Percentiles rank a stretch among this genome's conserved stretches.
Evolutionary conservation across 305 asterid genomes (phyloP).

Genomic region (Solanum chacoense): DNA sequence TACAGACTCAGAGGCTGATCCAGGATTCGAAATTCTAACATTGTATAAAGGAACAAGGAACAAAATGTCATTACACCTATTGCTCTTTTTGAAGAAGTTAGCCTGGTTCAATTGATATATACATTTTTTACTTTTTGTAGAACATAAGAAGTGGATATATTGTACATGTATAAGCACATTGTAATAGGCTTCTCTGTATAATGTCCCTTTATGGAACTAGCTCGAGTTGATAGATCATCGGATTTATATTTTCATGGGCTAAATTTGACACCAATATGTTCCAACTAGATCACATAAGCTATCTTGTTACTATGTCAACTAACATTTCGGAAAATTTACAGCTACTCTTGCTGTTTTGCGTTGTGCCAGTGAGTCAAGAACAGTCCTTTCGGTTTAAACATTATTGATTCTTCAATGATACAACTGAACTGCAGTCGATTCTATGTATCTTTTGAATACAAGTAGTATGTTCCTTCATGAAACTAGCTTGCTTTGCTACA

Average conservation of each 20-base stretch:
- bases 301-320: too few relatives aligned
- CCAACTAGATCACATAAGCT: too few relatives aligned
- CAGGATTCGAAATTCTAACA: not conserved
- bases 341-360: too few relatives aligned
- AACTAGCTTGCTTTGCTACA: not conserved
- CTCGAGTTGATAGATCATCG: too few relatives aligned
- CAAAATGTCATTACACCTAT: not conserved
- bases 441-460: not conserved
- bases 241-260: too few relatives aligned
- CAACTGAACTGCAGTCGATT: not conserved
- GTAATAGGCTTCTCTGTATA: not conserved
- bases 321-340: too few relatives aligned
- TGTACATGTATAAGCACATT: not conserved
- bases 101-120: constrained; percentile 10
- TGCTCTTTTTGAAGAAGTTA: not conserved
- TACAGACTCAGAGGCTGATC: not conserved
- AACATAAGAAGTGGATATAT: not conserved
- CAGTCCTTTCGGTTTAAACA: not conserved
- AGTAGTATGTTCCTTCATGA: not conserved
- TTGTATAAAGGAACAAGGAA: not conserved
- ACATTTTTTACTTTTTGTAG: not conserved
- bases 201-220: not conserved
- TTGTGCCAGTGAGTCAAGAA: not conserved
- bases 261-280: too few relatives aligned
- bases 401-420: not conserved